Conservation (phyloP, 2,329 filamentous ascomycete species). For the Elsinoe necatrix region DNA sequence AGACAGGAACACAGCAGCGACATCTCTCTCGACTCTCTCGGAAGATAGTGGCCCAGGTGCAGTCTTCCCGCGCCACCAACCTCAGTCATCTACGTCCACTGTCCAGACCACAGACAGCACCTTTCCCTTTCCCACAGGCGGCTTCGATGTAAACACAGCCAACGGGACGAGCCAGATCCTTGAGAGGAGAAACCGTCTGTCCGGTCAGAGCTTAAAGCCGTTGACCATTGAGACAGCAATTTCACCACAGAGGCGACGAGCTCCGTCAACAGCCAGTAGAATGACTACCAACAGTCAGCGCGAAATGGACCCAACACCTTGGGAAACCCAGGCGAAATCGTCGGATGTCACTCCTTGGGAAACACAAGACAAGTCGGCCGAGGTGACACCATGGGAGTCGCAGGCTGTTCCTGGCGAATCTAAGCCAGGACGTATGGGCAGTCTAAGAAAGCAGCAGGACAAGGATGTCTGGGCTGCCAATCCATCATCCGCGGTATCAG, state of each 20-base stretch:
- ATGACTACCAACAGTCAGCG: conserved; percentile 10
- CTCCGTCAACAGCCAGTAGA: conserved; percentile 7
- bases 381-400: conserved; percentile 12
- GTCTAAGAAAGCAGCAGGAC: conserved; percentile 1
- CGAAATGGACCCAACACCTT: conserved; percentile 20
- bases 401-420: not conserved
- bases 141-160: not conserved
- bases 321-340: conserved; percentile 23
- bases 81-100: conserved; percentile 13
- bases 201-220: conserved; percentile 7
- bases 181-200: conserved; percentile 10
- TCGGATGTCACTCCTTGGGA: conserved; percentile 23
- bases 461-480: conserved; percentile 10
- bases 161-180: not conserved
- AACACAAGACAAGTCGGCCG: conserved; percentile 10
- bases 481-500: conserved; percentile 18
- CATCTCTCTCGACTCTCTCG: conserved; percentile 61
- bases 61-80: conserved; percentile 11
- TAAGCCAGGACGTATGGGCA: not conserved
- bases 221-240: conserved; percentile 13
- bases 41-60: conserved; percentile 41
- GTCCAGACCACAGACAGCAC: conserved; percentile 7
- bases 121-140: not conserved
- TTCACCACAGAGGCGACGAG: not conserved
- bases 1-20: conserved; percentile 60